Evolutionary conservation across 495 filamentous ascomycete species (phyloP), one percentile per base, ranked within the genome.

Genomic region (Hyaloscypha finlandica): DNA sequence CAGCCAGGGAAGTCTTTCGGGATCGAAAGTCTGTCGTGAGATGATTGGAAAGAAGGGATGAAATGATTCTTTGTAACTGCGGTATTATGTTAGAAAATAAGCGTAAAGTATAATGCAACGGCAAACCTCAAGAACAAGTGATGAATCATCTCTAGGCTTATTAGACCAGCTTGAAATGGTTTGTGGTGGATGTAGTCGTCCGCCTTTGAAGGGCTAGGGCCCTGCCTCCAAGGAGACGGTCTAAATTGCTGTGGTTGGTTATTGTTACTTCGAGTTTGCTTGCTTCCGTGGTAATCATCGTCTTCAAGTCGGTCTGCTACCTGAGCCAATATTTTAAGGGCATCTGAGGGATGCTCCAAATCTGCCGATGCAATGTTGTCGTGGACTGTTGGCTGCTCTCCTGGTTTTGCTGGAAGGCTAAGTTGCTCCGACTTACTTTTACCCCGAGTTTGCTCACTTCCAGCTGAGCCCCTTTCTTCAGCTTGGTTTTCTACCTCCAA

Each of bases 31-130:
- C 56, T 80, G 79, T n/a, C 78, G 77, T 1, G 84, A 84, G 0
- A 87, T 86, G 30, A 89, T 72, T 3, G 87, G 87, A 39, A 88
- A 86, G 73, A 85, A 89, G 6, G 85, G 86, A 71, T 89, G 86
- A 68, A 87, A 89, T 61, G 83, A 77, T 35, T 83, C 63, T 51
- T 74, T 63, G 53, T 71, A 74, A 39, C 64, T 70, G 57, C 33
- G 42, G 14, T 6, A 16, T 33, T 65, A 57, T 59, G 61, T 52
- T 25, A 12, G 22, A 22, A 37, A 29, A 48, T 11, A 45, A 19
- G 37, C 4, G 11, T 20, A 29, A 16, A 51, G 12, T 32, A 9
- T 61, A 64, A 45, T 45, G 20, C 14, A 55, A 39, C 22, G 19
- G 14, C 42, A 29, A n/a, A 72, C 70, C 37, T 73, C 22, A 61